Base-by-base conservation (phyloP, 371 early-diverging fungal species). In the Apophysomyces ossiformis region DNA sequence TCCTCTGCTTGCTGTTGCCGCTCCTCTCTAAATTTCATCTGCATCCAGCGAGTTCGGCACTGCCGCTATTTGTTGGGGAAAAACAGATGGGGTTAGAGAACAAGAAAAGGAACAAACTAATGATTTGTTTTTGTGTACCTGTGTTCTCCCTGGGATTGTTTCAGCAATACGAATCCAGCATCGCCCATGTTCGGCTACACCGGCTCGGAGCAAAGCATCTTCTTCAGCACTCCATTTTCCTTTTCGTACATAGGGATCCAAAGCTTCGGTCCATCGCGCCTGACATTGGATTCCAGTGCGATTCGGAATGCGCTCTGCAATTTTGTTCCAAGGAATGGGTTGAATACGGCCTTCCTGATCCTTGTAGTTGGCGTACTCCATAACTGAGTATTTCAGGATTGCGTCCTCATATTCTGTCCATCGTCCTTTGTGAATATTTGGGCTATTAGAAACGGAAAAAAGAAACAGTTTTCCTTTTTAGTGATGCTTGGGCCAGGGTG, bases 81-180 rank as follows among this genome's bases (percentile, higher is more conserved):
- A 43, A 15, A 43, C 12, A n/a, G 13, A n/a, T 50, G 7, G 54
- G 21, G 54, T n/a, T 50, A 37, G 18, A 7, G 26, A 8, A 61
- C 45, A 44, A 38, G 45, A n/a, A 7, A 18, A 57, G 8, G 39
- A 43, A 45, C 35, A 18, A 38, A n/a, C 13, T 41, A 11, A 11
- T 50, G 4, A 21, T 61, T 50, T 5, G 9, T 21, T 18, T 50
- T 50, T 50, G 18, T 21, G n/a, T 50, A 50, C 54, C 54, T 83
- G 83, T 18, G 90, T 90, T 56, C 90, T 70, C 0, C 87, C 85
- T 5, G 74, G 76, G 57, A 90, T 85, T 18, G 60, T 58, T 7
- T 77, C 79, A 6, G 88, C 76, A 45, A 90, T 83, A 64, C 82
- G 75, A 37, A 88, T 87, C 90, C 90, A 90, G 36, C 83, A 79